Evolutionary conservation across 768 basidiomycete genomes (phyloP).

Genomic region (Punctularia strigosozonata): DNA sequence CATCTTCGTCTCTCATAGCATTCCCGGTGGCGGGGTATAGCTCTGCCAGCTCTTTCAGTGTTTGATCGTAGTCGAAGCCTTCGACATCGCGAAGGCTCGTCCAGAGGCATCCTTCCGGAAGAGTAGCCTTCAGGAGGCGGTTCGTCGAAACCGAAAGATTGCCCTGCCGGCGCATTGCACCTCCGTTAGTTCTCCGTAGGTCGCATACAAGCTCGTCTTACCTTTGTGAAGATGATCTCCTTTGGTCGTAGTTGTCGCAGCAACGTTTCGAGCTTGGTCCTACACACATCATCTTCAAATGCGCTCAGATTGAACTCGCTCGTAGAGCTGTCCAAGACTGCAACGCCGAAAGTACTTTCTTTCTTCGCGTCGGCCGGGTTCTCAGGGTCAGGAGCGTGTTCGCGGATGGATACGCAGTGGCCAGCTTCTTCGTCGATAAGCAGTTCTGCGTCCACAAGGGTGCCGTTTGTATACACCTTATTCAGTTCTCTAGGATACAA

Average conservation of each 20-base stretch:
- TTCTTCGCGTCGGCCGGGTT: conserved; percentile 24
- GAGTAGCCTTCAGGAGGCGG: conserved; percentile 67
- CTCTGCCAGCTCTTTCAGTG: conserved; percentile 51
- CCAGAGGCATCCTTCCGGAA: conserved; percentile 81
- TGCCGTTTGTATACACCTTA: conserved; percentile 95
- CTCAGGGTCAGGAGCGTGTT: no score
- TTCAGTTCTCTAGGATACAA: conserved; percentile 56
- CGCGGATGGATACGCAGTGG: conserved; percentile 86
- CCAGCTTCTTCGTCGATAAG: conserved; percentile 89
- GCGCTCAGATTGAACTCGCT: conserved; percentile 87
- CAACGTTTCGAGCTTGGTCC: conserved; percentile 88
- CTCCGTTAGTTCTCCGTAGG: no score
- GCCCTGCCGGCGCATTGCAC: no score
- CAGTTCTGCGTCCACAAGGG: conserved; percentile 82
- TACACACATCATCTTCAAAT: conserved; percentile 87
- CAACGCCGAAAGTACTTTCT: conserved; percentile 71
- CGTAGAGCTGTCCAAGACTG: conserved; percentile 88
- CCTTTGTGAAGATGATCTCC: conserved; percentile 87
- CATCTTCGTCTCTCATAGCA: conserved; percentile 33
- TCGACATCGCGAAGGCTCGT: conserved; percentile 75
- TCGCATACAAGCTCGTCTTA: conserved; percentile 16
- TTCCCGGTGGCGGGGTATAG: conserved; percentile 42
- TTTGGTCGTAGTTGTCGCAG: conserved; percentile 86
- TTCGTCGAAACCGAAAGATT: conserved; percentile 76
- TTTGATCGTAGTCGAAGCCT: conserved; percentile 67